Evolutionary conservation across 2,329 filamentous ascomycete species (phyloP), one percentile per base, ranked within the genome.

Genomic region (Beauveria scarabaeidicola): DNA sequence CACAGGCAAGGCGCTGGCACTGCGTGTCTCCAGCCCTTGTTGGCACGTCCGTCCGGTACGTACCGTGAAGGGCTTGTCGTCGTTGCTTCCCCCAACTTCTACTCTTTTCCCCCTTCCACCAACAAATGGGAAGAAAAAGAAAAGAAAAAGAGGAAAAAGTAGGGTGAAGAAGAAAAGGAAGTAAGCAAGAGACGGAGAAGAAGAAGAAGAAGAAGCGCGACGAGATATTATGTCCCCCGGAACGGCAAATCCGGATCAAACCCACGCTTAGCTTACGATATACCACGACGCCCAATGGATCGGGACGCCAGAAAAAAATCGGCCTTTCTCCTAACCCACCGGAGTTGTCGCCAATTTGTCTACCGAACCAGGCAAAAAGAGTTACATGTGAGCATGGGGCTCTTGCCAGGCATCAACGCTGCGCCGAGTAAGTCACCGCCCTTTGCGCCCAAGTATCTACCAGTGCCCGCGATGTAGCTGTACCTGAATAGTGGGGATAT

Each of bases 161-260:
- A n/a, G 23, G 40, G 29, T n/a, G 52, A 32, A 23, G 25, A 46
- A 40, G 51, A 25, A 3, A 56, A 56, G 52, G 9, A 59, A 57
- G 17, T 25, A 29, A n/a, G 6, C 21, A 41, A n/a, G 51, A 53
- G 51, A 11, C 32, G 52, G 29, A 21, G 52, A 32, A 40, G 40
- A 60, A 51, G 41, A 48, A 25, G 40, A 48, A 59, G 29, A 60
- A 43, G 53, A 63, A 63, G 53, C n/a, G 21, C 38, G 15, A 27
- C 13, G 29, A 46, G 27, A 38, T 57, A 40, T 32, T 57, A 57
- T 44, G 43, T 57, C 32, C 44, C 46, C 29, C 9, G 19, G 43
- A 25, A 38, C 55, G 55, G 55, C 36, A 47, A 51, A 50, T 51
- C 36, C 46, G 55, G 55, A 38, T n/a, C 55, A 57, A 44, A 29